Evolutionary conservation across 2,329 filamentous ascomycete genomes (phyloP), one percentile per base, ranked within the genome.

Genomic region (Talaromyces sp.): DNA sequence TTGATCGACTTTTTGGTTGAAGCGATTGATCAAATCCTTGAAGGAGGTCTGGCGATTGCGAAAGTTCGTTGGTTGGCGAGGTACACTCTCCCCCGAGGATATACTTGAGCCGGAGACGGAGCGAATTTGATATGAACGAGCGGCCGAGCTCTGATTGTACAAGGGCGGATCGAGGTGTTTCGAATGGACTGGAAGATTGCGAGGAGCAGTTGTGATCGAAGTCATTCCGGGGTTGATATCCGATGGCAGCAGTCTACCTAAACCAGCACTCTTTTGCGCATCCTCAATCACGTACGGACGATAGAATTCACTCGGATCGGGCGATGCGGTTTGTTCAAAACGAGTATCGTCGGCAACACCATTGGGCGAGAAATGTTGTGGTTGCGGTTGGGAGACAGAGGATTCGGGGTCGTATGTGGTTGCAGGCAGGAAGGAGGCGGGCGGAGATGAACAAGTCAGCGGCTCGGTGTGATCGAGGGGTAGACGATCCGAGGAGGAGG

Each of bases 1-100:
- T 63, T 78, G 74, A 64, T 81, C 79, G 36, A 70, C 78, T 66
- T 82, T 86, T 70, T 88, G 85, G 73, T 93, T 90, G 76, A 93
- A 95, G 59, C 85, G 87, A 74, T 88, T 91, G 69, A 90, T 87
- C 64, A 95, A 80, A 71, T 95, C 90, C 76, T 88, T 91, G 67
- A 95, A 89, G 63, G 88, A 93, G n/a, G 86, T 81, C 66, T 88
- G 83, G 66, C 77, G 75, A 65, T 66, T 76, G 68, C 72, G 71
- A 32, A 63, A 61, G 27, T 64, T 62, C 30, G 67, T 59, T 27
- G 65, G 52, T 47, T 63, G 57, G 51, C 60, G 63, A 62, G 69
- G 61, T 39, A 66, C 55, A 54, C 62, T 58, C 59, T 65, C 27
- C 61, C 66, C 64, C 63, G 64, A 27, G 55, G 64, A 61, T 55